Conservation (phyloP, 257 asterid genomes). For the Verbena officinalis region DNA sequence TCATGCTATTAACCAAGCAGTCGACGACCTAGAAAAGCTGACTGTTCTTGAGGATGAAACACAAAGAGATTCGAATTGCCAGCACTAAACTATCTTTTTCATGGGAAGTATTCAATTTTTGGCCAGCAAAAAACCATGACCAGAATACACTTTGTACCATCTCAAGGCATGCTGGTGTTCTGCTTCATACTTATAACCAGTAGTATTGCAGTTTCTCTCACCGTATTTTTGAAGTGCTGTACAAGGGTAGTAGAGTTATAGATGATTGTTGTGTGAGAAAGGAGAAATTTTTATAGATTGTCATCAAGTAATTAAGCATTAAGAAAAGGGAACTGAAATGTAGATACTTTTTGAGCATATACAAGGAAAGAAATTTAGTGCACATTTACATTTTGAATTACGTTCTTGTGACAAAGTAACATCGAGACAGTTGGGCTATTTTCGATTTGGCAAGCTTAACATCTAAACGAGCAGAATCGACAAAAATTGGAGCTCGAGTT, state of each 20-base stretch:
- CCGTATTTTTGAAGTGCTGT: neutral
- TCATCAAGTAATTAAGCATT: no score
- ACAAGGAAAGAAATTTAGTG: no score
- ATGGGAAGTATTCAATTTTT: conserved; percentile 8
- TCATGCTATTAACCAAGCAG: conserved; percentile 64
- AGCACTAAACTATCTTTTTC: conserved; percentile 5
- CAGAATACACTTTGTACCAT: neutral
- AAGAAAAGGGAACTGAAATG: neutral
- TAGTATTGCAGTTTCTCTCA: neutral
- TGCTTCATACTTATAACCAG: neutral
- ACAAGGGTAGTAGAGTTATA: conserved; percentile 18
- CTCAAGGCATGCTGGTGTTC: neutral
- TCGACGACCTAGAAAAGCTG: conserved; percentile 65
- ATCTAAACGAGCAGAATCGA: no score
- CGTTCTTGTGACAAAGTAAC: no score
- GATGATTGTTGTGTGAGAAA: no score
- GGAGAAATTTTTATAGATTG: no score
- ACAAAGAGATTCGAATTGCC: conserved; percentile 12
- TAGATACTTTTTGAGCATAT: neutral
- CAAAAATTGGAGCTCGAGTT: no score
- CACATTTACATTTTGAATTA: no score
- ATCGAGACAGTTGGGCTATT: no score
- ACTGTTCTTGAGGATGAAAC: neutral
- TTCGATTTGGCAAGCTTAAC: no score
- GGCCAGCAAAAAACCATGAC: neutral